Evolutionary conservation across 441 rosid species (phyloP), one percentile per base, ranked within the genome.

Genomic region (Adansonia gregorii): DNA sequence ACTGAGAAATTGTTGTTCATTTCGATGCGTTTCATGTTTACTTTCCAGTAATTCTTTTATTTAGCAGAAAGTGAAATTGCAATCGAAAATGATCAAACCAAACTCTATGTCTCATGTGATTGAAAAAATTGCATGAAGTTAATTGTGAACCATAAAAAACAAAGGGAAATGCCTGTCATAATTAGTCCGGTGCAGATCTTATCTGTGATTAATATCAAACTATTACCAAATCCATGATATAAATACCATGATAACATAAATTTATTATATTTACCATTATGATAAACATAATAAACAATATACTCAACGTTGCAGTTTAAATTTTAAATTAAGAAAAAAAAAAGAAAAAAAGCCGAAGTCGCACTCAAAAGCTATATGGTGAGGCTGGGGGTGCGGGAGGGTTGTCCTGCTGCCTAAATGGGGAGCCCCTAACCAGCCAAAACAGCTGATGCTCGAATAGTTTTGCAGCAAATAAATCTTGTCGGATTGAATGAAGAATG

Each of bases 371-470:
- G 35, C 41, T 11, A 35, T 8, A 54, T 24, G 17, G 24, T 64
- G 39, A 9, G 41, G 41, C 41, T 35, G 27, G 20, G 5, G 43
- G 72, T n/a, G 54, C 2, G 27, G 61, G 14, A 9, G 2, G 1
- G 19, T 19, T 52, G 58, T 35, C 41, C 41, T 35, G 41, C 41
- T 41, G 22, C 35, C 17, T 12, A 48, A 35, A 61, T 2, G 69
- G 51, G 41, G 41, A 35, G 41, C 41, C 41, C 41, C 41, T 55
- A 11, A 24, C 19, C 14, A n/a, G 22, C 67, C 58, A 58, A 56
- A 66, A 56, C 24, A 5, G 20, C 46, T 77, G 69, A 56, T 68
- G 75, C 61, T 31, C 69, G 70, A 77, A 77, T 49, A 77, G 80
- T 48, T 72, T 2, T 22, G 12, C 1, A 11, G n/a, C 12, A 24